Evolutionary conservation across 345 rosid species (phyloP).

Genomic region (Eucalyptus leucophloia): DNA sequence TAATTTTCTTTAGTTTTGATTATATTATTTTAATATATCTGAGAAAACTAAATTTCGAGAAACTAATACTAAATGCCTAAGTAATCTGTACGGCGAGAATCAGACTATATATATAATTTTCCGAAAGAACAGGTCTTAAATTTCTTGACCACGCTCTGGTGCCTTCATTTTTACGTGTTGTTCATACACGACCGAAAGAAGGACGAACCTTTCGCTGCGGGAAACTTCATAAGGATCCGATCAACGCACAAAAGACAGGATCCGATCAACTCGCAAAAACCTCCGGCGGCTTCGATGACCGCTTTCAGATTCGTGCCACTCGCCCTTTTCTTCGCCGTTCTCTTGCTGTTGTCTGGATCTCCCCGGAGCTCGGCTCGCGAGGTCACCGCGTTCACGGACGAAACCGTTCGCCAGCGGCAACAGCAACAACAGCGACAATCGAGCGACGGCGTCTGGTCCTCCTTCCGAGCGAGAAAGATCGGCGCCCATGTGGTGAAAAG

Average conservation of each 20-base stretch:
- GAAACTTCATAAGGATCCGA: not conserved
- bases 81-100: too few species aligned
- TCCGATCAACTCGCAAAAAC: not conserved
- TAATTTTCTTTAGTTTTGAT: too few species aligned
- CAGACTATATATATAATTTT: too few species aligned
- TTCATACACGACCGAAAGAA: not conserved
- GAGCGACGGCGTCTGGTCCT: not conserved
- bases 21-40: too few species aligned
- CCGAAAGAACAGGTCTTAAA: too few species aligned
- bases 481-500: not conserved
- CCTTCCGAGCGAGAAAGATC: not conserved
- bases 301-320: not conserved
- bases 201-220: not conserved
- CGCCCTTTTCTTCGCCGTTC: not conserved
- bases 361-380: not conserved
- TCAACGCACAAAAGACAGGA: too few species aligned
- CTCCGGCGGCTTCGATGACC: not conserved
- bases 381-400: too few species aligned
- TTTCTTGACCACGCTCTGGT: too few species aligned
- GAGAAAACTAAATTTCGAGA: too few species aligned
- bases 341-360: not conserved
- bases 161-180: not conserved
- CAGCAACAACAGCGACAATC: too few species aligned
- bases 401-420: not conserved
- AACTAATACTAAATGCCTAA: too few species aligned